Evolutionary conservation across 306 rosid genomes (phyloP).

Genomic region (Glycine latifolia): DNA sequence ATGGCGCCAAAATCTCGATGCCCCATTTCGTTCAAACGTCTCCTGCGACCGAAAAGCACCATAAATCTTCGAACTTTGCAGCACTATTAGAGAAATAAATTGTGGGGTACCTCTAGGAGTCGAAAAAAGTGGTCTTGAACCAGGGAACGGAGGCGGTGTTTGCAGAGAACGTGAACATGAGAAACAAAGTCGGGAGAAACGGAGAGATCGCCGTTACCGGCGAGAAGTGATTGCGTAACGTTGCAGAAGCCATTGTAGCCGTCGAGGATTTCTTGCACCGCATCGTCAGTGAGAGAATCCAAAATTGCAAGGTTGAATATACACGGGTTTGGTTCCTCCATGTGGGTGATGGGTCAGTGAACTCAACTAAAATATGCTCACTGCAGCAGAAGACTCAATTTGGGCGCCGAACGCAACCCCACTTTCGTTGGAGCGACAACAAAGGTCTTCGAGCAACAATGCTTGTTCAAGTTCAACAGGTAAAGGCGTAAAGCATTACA

Average conservation of each 20-base stretch:
- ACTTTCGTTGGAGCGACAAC: too few relatives aligned
- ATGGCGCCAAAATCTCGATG: constrained; percentile 80
- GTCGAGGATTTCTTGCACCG: constrained; percentile 54
- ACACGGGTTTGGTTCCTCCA: constrained; percentile 55
- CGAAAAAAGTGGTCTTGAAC: constrained; percentile 79
- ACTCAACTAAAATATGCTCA: not conserved
- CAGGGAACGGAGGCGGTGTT: constrained; percentile 71
- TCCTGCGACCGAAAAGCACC: constrained; percentile 51
- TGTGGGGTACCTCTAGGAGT: constrained; percentile 64
- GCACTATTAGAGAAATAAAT: not conserved
- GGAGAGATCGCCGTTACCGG: constrained; percentile 67
- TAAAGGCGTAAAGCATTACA: too few relatives aligned
- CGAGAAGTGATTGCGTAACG: constrained; percentile 62
- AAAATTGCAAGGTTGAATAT: constrained; percentile 56
- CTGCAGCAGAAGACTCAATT: too few relatives aligned
- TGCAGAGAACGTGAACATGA: constrained; percentile 70
- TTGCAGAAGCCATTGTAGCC: constrained; percentile 70
- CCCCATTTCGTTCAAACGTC: constrained; percentile 78
- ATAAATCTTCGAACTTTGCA: not conserved
- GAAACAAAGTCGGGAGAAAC: constrained; percentile 64
- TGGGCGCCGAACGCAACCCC: too few relatives aligned
- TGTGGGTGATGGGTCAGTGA: not conserved
- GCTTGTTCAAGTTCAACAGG: too few relatives aligned
- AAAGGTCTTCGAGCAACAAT: too few relatives aligned
- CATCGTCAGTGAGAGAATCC: constrained; percentile 57